phyloP scores from a whole-genome alignment of 1,139 yeast species.

The Candida gigantensis region DNA sequence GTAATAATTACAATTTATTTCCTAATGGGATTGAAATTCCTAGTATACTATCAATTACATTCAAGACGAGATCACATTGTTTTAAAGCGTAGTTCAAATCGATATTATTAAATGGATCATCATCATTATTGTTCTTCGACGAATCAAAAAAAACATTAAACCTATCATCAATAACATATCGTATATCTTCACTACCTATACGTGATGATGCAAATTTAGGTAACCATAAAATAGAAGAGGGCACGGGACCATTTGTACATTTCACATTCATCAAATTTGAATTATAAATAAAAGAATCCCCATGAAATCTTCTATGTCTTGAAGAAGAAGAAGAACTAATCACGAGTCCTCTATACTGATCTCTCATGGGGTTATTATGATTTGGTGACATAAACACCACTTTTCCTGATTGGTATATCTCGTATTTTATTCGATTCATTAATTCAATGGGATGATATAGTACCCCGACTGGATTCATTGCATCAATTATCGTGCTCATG shows the following conservation, averaged over 20 bases:
- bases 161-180: too few relatives aligned
- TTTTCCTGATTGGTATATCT: constrained; percentile 11
- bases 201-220: constrained; percentile 19
- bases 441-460: constrained; percentile 19
- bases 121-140: too few relatives aligned
- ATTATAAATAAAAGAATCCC: constrained; percentile 4
- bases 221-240: constrained; percentile 22
- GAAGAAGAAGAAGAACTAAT: too few relatives aligned
- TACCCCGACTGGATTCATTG: constrained; percentile 11
- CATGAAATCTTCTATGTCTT: too few relatives aligned
- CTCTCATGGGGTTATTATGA: too few relatives aligned
- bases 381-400: constrained; percentile 11
- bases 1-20: constrained; percentile 6
- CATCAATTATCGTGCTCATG: constrained; percentile 3
- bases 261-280: constrained; percentile 5
- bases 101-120: constrained; percentile 8
- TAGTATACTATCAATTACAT: constrained; percentile 12
- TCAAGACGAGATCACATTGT: constrained; percentile 15
- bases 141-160: too few relatives aligned
- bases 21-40: constrained; percentile 7
- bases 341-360: too few relatives aligned
- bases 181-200: too few relatives aligned
- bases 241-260: constrained; percentile 4
- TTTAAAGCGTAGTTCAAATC: constrained; percentile 20
- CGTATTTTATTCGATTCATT: constrained; percentile 12